Evolutionary conservation across 2,329 filamentous ascomycete genomes (phyloP).

Genomic region (Byssochlamys sp.): DNA sequence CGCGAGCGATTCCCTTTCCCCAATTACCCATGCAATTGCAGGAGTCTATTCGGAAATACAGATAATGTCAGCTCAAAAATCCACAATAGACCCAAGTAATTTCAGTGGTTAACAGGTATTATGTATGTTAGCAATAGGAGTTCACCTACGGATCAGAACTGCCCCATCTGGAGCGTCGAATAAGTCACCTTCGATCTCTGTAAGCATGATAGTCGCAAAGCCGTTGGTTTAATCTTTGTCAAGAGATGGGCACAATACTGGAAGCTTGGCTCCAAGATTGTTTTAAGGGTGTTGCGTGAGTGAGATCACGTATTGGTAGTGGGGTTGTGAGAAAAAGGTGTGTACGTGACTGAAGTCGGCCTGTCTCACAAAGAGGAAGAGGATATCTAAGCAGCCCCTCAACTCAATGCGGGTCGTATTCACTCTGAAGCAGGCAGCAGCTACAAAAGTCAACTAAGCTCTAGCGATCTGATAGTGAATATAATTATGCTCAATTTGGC

Average conservation of each 20-base stretch:
- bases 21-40: conserved; percentile 51
- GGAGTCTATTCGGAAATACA: conserved; percentile 34
- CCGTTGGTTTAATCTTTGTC: background rate
- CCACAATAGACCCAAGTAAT: background rate
- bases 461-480: background rate
- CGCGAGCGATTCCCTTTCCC: conserved; percentile 49
- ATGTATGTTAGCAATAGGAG: background rate
- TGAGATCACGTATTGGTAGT: background rate
- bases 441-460: too few relatives aligned
- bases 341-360: background rate
- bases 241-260: background rate
- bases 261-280: background rate
- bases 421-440: too few relatives aligned
- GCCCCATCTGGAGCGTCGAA: conserved; percentile 43
- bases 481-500: background rate
- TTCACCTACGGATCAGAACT: conserved; percentile 41
- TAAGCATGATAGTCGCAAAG: conserved; percentile 9
- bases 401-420: too few relatives aligned
- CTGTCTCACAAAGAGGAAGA: background rate
- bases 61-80: background rate
- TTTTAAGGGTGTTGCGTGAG: background rate
- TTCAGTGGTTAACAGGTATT: background rate
- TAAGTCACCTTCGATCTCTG: conserved; percentile 38
- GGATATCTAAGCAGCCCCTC: background rate
- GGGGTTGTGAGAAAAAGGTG: too few relatives aligned